A percentile compares a stretch with the other conserved stretches of the same genome.
These are phyloP conservation scores for Zymoseptoria tritici DNA, from an alignment of 2,329 filamentous ascomycete genomes.

Conservation along the genomic window DNA sequence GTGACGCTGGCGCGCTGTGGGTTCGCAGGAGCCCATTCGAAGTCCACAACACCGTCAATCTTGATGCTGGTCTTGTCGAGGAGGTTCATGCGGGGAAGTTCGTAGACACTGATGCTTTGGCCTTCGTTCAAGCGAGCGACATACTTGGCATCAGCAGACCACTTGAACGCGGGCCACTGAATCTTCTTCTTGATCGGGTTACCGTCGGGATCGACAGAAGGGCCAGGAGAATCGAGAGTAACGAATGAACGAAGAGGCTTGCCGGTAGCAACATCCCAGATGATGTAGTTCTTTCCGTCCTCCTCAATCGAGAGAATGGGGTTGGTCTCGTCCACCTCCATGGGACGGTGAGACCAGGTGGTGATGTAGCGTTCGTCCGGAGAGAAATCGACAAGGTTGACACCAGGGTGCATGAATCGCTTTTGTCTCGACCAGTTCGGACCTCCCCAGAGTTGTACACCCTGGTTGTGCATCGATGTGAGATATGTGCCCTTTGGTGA, in stretches of 20 bases:
- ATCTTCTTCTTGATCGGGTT: conserved; percentile 78
- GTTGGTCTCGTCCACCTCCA: conserved; percentile 84
- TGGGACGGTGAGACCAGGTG: conserved; percentile 93
- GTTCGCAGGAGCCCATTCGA: conserved; percentile 89
- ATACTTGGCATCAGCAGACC: conserved; percentile 96
- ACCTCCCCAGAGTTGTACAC: conserved; percentile 95
- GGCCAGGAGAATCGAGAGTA: conserved; percentile 70
- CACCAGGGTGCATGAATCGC: conserved; percentile 89
- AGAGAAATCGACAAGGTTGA: conserved; percentile 94
- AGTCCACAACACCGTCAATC: conserved; percentile 93
- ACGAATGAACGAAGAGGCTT: conserved; percentile 89
- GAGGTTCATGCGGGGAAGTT: conserved; percentile 80
- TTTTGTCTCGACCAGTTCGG: conserved; percentile 81
- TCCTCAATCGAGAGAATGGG: conserved; percentile 70
- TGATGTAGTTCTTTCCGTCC: conserved; percentile 98
- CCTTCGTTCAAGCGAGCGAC: conserved; percentile 85
- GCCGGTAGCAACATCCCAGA: conserved; percentile 90
- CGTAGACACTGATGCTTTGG: conserved; percentile 84
- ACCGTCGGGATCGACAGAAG: conserved; percentile 53
- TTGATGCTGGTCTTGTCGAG: conserved; percentile 89
- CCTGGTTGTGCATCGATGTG: conserved; percentile 89
- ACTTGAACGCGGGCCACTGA: conserved; percentile 98
- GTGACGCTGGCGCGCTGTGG: conserved; percentile 78
- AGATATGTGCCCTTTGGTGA: conserved; percentile 90
- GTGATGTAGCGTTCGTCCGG: conserved; percentile 87